Base-by-base conservation (phyloP, 208 protist species). In the Crithidia sp. region DNA sequence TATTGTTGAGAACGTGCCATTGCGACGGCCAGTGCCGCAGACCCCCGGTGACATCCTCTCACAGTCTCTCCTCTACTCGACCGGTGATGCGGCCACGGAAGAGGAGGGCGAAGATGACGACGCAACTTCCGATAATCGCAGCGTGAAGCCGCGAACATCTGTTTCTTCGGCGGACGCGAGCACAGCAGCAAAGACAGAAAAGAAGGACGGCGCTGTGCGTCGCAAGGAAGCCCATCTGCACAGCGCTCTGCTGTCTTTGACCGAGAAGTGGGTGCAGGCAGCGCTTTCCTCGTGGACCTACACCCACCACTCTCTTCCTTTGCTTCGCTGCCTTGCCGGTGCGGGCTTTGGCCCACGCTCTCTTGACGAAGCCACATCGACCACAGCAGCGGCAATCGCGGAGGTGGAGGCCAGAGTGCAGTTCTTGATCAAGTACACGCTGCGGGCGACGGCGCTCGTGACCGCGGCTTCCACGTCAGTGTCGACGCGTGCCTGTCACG, bases 41-140 rank as follows among this genome's bases (percentile, higher is more conserved):
- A 89, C 81, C 0, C 85, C 85, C 7, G 85, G 73, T 7, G 85
- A 89, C 53, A 73, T 89, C 55, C 71, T 86, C 5, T 68, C 77
- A 0, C 77, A 78, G 14, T 17, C 85, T 0, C 72, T 89, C 12
- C 79, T 89, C 47, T 89, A 85, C 71, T 74, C 81, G 52, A 56
- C 58, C 4, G 65, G 66, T 7, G n/a, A 67, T 12, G 37, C 50
- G 0, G 56, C 49, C 4, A n/a, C 55, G 5, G 67, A 69, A 10
- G 45, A 59, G 5, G 41, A 67, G 4, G 14, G 37, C 19, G 54
- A 58, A 5, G 70, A 61, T 17, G 61, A 10, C 5, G 55, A 16
- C 7, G 39, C 57, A 14, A 59, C 1, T 1, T 28, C 28, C 1
- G 28, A 28, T 28, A 28, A 28, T 28, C 28, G 28, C 28, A 28